Percentiles rank a stretch among this genome's conserved stretches.
These are phyloP conservation scores for Pseudofabraea citricarpa DNA, from an alignment of 2,329 filamentous ascomycete genomes.

Conservation along the genomic window DNA sequence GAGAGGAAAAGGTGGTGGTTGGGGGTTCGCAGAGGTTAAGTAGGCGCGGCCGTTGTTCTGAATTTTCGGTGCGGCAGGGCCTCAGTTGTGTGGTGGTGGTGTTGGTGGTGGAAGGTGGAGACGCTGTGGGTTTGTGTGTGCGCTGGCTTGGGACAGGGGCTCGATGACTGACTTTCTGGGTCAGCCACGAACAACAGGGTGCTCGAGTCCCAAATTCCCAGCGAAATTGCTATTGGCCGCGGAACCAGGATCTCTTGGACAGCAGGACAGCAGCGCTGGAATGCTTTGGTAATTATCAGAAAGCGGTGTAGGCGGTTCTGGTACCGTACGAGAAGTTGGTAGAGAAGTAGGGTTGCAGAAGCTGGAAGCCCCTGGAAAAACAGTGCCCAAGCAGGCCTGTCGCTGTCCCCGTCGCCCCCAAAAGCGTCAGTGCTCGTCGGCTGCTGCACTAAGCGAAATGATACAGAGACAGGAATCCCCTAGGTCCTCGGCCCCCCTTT, in stretches of 20 bases:
- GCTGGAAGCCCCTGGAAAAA: too few species aligned
- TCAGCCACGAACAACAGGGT: slow-evolving; percentile 10
- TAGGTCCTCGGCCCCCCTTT: background rate
- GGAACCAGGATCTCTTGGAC: slow-evolving; percentile 2
- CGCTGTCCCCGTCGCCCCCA: too few species aligned
- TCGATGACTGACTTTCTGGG: slow-evolving; percentile 5
- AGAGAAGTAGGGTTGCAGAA: too few species aligned
- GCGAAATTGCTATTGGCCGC: background rate
- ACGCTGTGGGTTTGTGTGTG: slow-evolving; percentile 10
- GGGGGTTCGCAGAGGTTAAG: too few species aligned
- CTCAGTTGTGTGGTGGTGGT: too few species aligned
- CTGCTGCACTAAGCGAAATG: background rate
- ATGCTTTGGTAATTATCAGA: slow-evolving; percentile 2
- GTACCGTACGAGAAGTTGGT: too few species aligned
- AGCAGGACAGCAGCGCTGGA: too few species aligned
- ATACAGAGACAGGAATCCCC: slow-evolving; percentile 1
- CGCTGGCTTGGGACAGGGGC: slow-evolving; percentile 12
- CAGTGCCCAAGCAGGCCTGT: too few species aligned
- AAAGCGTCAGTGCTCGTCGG: background rate
- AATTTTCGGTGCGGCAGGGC: too few species aligned
- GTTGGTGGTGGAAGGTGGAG: too few species aligned
- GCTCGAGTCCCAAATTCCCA: background rate
- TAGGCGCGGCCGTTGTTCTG: too few species aligned
- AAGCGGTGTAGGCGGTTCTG: slow-evolving; percentile 1
- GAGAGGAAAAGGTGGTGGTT: slow-evolving; percentile 12